Conservation (phyloP, 1,139 yeast genomes). For the Saccharomyces pastorianus region DNA sequence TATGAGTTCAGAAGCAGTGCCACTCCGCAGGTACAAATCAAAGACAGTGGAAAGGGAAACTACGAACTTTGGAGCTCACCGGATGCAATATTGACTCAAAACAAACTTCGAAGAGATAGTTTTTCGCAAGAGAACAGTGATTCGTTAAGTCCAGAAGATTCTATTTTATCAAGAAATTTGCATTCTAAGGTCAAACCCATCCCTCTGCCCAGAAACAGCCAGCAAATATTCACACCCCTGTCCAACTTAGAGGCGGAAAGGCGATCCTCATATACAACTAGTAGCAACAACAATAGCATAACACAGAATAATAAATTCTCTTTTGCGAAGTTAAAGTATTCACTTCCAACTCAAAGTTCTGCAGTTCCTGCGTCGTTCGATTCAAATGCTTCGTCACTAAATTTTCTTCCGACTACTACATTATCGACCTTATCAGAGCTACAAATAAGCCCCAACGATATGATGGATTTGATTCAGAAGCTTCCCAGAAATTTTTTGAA, state of each 20-base stretch:
- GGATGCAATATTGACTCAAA: not conserved
- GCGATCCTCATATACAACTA: slow-evolving; percentile 9
- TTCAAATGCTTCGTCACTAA: slow-evolving; percentile 16
- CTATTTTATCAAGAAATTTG: slow-evolving; percentile 15
- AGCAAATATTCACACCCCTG: slow-evolving; percentile 10
- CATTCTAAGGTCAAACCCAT: slow-evolving; percentile 31
- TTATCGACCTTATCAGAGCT: slow-evolving; percentile 12
- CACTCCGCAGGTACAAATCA: not conserved
- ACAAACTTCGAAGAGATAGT: not conserved
- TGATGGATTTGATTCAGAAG: slow-evolving; percentile 28
- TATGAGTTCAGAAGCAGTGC: slow-evolving; percentile 6
- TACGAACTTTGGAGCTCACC: not conserved
- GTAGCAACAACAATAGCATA: slow-evolving; percentile 4
- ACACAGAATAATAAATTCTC: not conserved
- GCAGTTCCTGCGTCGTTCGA: slow-evolving; percentile 13
- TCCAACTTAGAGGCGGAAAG: slow-evolving; percentile 15
- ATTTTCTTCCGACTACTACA: slow-evolving; percentile 12
- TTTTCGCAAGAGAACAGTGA: not conserved
- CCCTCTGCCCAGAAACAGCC: slow-evolving; percentile 24
- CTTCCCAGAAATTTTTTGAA: slow-evolving; percentile 56
- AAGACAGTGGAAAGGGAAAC: not conserved
- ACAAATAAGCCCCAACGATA: slow-evolving; percentile 21
- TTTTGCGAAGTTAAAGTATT: slow-evolving; percentile 3
- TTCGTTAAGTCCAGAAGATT: slow-evolving; percentile 12
- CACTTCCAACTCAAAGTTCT: slow-evolving; percentile 6